Evolutionary conservation across 2,329 filamentous ascomycete genomes (phyloP).

Genomic region (Annulohypoxylon truncatum): DNA sequence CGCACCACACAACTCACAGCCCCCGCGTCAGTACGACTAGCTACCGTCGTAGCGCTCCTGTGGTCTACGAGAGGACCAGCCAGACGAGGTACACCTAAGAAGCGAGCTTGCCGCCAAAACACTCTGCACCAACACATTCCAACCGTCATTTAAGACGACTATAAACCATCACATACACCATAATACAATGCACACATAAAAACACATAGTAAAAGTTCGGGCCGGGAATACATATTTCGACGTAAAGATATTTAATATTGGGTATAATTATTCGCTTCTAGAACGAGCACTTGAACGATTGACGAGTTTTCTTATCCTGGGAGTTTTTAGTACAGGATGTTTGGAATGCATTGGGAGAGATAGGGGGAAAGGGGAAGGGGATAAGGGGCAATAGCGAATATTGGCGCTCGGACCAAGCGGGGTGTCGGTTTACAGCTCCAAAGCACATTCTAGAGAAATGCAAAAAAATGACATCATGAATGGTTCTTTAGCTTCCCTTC

Average conservation of each 20-base stretch:
- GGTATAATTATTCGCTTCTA: slow-evolving; percentile 18
- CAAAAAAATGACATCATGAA: slow-evolving; percentile 38
- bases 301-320: slow-evolving; percentile 6
- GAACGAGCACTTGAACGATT: neutral
- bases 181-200: neutral
- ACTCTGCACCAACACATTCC: neutral
- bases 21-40: slow-evolving; percentile 57
- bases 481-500: slow-evolving; percentile 25
- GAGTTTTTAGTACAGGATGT: neutral
- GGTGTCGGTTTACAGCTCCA: slow-evolving; percentile 19
- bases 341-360: slow-evolving; percentile 1
- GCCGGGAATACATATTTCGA: slow-evolving; percentile 3
- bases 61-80: slow-evolving; percentile 57
- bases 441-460: slow-evolving; percentile 9
- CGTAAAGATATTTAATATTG: slow-evolving; percentile 23
- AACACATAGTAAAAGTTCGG: neutral
- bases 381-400: neutral
- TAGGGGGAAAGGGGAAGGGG: neutral
- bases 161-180: neutral
- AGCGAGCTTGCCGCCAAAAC: neutral
- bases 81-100: slow-evolving; percentile 49
- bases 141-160: neutral
- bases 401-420: slow-evolving; percentile 19
- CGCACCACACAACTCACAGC: slow-evolving; percentile 49
- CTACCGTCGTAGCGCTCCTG: slow-evolving; percentile 49